Conservation (phyloP, 2,329 filamentous ascomycete genomes). For the Alternaria sp. region DNA sequence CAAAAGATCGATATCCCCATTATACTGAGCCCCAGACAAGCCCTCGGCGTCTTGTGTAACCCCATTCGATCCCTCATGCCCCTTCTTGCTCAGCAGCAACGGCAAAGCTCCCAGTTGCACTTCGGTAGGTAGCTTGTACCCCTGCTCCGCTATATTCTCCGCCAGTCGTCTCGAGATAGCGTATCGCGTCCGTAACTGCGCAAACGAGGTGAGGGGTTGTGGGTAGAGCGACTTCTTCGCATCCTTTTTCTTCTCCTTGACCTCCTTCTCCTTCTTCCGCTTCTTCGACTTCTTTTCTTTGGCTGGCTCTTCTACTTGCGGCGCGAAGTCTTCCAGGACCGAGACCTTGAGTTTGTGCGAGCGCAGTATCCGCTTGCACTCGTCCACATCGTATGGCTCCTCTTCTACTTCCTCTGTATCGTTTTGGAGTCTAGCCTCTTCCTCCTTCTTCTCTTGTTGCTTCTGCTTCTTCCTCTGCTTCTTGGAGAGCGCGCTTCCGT, state of each 20-base stretch:
- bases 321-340: conserved; percentile 63
- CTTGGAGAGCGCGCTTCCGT: conserved; percentile 13
- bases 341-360: conserved; percentile 86
- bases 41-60: conserved; percentile 49
- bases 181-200: conserved; percentile 73
- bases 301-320: conserved; percentile 53
- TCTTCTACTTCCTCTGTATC: background rate
- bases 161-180: conserved; percentile 75
- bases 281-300: conserved; percentile 64
- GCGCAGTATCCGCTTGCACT: conserved; percentile 75
- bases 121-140: conserved; percentile 87
- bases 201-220: conserved; percentile 79
- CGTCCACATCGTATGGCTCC: conserved; percentile 65
- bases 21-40: conserved; percentile 28
- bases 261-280: conserved; percentile 49
- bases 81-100: conserved; percentile 67
- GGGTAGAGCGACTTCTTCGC: conserved; percentile 72
- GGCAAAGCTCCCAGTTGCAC: conserved; percentile 90
- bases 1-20: conserved; percentile 72
- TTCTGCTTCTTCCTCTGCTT: conserved; percentile 25
- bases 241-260: conserved; percentile 55
- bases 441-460: conserved; percentile 10
- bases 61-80: background rate
- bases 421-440: conserved; percentile 5
- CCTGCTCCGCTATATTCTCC: conserved; percentile 82